Conservation (phyloP, 2,329 filamentous ascomycete genomes). For the Exophiala calicioides region DNA sequence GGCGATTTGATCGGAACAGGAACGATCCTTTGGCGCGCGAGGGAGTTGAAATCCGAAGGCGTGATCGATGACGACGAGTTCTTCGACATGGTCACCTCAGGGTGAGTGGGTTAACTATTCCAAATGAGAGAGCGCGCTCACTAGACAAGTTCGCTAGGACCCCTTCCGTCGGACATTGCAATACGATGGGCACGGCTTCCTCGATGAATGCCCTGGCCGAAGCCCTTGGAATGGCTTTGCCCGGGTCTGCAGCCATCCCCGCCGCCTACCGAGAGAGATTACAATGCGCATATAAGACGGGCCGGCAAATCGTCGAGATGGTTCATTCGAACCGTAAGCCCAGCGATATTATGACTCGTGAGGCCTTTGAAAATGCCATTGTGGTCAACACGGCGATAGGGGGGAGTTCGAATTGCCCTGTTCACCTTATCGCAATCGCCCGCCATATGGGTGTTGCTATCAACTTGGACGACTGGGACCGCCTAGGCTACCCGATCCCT, state of each 20-base stretch:
- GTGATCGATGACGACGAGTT: constrained; percentile 48
- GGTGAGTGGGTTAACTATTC: constrained; percentile 38
- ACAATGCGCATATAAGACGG: constrained; percentile 53
- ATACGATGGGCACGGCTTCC: constrained; percentile 57
- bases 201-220: constrained; percentile 57
- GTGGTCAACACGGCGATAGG: constrained; percentile 58
- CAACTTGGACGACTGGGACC: constrained; percentile 57
- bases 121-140: no score
- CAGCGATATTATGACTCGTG: constrained; percentile 56
- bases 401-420: constrained; percentile 59
- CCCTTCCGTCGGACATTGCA: constrained; percentile 53
- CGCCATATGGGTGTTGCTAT: constrained; percentile 56
- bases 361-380: constrained; percentile 60
- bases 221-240: constrained; percentile 55
- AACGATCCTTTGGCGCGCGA: constrained; percentile 51
- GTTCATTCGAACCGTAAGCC: constrained; percentile 52
- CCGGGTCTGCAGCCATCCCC: constrained; percentile 54
- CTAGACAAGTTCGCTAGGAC: constrained; percentile 35
- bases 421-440: constrained; percentile 58
- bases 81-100: constrained; percentile 48
- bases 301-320: constrained; percentile 54
- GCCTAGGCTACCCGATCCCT: constrained; percentile 52
- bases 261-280: constrained; percentile 52
- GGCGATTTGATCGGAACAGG: constrained; percentile 47
- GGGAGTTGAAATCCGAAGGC: constrained; percentile 51